Evolutionary conservation across 2,329 filamentous ascomycete genomes (phyloP).

Genomic region (Hymenoscyphus salicellus): DNA sequence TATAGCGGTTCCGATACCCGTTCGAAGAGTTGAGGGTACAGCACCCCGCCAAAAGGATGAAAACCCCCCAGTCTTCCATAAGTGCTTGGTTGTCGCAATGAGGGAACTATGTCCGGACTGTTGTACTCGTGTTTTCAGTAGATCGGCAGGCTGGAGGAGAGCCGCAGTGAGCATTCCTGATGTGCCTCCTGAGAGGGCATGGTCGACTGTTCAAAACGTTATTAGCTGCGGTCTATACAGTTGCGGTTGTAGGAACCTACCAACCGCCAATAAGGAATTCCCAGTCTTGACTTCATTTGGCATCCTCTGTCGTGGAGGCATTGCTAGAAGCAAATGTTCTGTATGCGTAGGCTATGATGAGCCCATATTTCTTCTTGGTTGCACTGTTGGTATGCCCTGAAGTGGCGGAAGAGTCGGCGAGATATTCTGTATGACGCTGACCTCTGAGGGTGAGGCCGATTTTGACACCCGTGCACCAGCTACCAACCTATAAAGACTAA

Average conservation of each 20-base stretch:
- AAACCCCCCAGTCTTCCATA: conserved; percentile 59
- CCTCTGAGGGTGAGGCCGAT: too few species aligned
- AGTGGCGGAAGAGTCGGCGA: not conserved
- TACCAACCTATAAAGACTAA: too few species aligned
- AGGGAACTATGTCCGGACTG: conserved; percentile 75
- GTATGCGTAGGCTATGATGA: not conserved
- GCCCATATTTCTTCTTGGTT: conserved; percentile 1
- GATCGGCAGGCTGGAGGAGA: conserved; percentile 88
- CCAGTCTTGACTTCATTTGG: conserved; percentile 48
- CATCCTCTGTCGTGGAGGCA: conserved; percentile 40
- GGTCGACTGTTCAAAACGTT: conserved; percentile 56
- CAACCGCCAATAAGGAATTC: conserved; percentile 45
- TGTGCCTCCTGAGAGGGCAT: conserved; percentile 83
- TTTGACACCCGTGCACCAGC: too few species aligned
- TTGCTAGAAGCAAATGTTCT: conserved; percentile 13
- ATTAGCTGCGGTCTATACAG: conserved; percentile 2
- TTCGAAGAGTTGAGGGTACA: conserved; percentile 86
- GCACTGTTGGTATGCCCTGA: not conserved
- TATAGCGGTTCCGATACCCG: conserved; percentile 85
- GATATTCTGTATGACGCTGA: not conserved
- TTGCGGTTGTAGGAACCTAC: conserved; percentile 34
- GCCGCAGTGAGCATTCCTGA: conserved; percentile 87
- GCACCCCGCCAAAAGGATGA: conserved; percentile 87
- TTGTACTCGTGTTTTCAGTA: conserved; percentile 94
- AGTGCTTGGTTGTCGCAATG: conserved; percentile 63